A percentile compares a stretch with the other conserved stretches of the same genome.
phyloP scores from a whole-genome alignment of 108 stramenopile species.

The Mediolabrus comicus region DNA sequence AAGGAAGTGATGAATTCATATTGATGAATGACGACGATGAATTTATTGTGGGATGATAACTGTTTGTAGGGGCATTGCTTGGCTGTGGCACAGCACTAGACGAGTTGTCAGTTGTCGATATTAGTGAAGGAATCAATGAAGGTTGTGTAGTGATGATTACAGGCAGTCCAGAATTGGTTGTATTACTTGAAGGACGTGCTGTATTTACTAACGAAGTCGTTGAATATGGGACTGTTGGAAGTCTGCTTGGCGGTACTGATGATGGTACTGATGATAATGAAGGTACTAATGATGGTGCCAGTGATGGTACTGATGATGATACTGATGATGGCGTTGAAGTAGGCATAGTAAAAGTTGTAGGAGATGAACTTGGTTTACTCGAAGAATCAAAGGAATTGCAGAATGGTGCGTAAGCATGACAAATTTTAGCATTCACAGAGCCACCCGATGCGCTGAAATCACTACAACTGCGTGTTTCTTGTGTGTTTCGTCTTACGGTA shows the following conservation, averaged over 20 bases:
- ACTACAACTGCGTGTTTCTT: slow-evolving; percentile 1
- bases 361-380: neutral
- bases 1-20: neutral
- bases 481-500: neutral
- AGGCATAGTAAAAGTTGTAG: neutral
- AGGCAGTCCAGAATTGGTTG: too few species aligned
- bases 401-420: slow-evolving; percentile 7
- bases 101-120: neutral
- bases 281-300: too few species aligned
- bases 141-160: neutral
- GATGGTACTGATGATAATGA: too few species aligned
- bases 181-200: too few species aligned
- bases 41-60: neutral
- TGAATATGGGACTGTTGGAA: too few species aligned
- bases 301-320: neutral
- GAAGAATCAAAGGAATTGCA: slow-evolving; percentile 8
- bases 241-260: too few species aligned
- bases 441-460: neutral
- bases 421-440: slow-evolving; percentile 22
- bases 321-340: neutral
- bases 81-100: neutral
- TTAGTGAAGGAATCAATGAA: neutral
- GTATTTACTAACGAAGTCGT: too few species aligned
- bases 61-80: neutral
- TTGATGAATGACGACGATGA: neutral